These are phyloP conservation scores for Penicillium sp. DNA, from an alignment of 2,329 filamentous ascomycete genomes.

Conservation along the genomic window DNA sequence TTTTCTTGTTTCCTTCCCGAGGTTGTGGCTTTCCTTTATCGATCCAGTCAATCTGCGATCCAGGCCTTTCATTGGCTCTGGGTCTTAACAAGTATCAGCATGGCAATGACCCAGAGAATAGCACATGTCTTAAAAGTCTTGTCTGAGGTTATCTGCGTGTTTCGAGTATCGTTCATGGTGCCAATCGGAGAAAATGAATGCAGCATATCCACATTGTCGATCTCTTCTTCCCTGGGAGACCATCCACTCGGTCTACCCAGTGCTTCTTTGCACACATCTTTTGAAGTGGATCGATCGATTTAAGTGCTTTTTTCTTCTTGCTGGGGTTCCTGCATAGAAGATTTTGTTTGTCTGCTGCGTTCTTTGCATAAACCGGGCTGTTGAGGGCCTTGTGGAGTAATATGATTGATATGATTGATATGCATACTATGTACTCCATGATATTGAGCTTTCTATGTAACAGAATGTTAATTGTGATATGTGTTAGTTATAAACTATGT, in stretches of 20 bases:
- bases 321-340: conserved; percentile 8
- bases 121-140: conserved; percentile 20
- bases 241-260: not conserved
- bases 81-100: conserved; percentile 32
- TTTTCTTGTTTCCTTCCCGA: conserved; percentile 15
- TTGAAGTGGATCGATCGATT: conserved; percentile 7
- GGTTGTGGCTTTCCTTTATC: conserved; percentile 14
- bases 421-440: conserved; percentile 13
- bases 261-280: not conserved
- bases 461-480: not conserved
- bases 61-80: conserved; percentile 8
- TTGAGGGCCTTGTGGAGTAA: conserved; percentile 17
- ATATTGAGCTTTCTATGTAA: not conserved
- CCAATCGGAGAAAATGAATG: conserved; percentile 1
- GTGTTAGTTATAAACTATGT: not conserved
- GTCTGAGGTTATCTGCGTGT: conserved; percentile 15
- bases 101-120: conserved; percentile 24
- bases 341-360: not conserved
- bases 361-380: conserved; percentile 20
- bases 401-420: conserved; percentile 16
- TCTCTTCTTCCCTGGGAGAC: not conserved
- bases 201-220: conserved; percentile 2
- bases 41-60: conserved; percentile 20
- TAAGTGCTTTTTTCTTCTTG: conserved; percentile 5
- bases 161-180: not conserved